Evolutionary conservation across 192 early-diverging fungal genomes (phyloP), one percentile per base, ranked within the genome.

Genomic region (Mortierella claussenii): DNA sequence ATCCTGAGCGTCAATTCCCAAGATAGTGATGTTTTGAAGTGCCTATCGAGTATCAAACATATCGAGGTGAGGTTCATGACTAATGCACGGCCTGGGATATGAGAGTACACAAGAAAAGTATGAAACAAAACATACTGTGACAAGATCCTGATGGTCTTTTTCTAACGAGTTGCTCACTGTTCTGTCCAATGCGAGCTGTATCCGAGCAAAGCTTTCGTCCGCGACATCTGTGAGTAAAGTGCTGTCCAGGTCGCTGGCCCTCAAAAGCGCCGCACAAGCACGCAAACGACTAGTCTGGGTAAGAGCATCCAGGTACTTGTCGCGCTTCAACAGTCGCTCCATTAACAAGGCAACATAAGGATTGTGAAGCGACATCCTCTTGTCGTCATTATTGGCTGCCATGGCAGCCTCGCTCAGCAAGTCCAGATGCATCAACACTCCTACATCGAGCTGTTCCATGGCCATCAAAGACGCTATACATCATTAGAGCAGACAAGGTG

Each of bases 401-500:
- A 27, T 27, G 23, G 40, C 26, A 6, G 53, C 65, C 12, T 47
- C 49, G 47, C 63, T 61, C 36, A 76, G 26, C 4, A 67, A 36
- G n/a, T 60, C 73, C 8, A 76, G 36, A 46, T 76, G 73, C 0
- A 60, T 43, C 12, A 57, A 2, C 3, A 51, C 60, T 0, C 73
- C 58, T 0, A 60, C 64, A 3, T 40, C n/a, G 2, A 62, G 21
- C n/a, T 76, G 73, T 42, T 76, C 73, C 13, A 76, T 44, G 0
- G 59, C 59, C 55, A 76, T 24, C 31, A 76, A 30, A 4, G 73
- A 49, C 44, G 64, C 73, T 76, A 65, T n/a, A n/a, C n/a, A n/a
- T n/a, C n/a, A n/a, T n/a, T n/a, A n/a, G n/a, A n/a, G n/a, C n/a
- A n/a, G n/a, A n/a, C n/a, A n/a, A n/a, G n/a, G n/a, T n/a, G n/a